Percentiles rank a stretch among this genome's conserved stretches.
Conservation (phyloP, 2,329 filamentous ascomycete species). For the Ceratocystis variospora region DNA sequence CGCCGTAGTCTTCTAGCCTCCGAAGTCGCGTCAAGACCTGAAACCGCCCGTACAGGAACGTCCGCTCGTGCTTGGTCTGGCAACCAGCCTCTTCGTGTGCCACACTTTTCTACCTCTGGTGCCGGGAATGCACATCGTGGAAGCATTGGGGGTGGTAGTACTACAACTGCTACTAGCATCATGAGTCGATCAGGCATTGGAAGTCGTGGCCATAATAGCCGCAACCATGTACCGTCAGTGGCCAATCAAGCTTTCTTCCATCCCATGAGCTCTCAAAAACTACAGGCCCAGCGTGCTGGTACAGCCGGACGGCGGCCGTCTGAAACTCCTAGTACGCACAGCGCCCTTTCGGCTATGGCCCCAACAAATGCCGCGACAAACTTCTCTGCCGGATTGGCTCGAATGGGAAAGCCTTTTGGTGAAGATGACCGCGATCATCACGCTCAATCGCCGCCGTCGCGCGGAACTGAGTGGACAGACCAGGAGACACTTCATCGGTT, state of each 20-base stretch:
- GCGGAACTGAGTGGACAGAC: conserved; percentile 70
- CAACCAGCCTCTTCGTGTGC: conserved; percentile 43
- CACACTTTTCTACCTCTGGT: conserved; percentile 34
- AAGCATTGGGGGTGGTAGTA: conserved; percentile 16
- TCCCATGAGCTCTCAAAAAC: conserved; percentile 89
- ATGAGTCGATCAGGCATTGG: conserved; percentile 13
- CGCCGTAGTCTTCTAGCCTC: conserved; percentile 30
- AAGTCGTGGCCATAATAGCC: conserved; percentile 33
- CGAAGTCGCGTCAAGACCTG: conserved; percentile 38
- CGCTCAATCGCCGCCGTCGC: conserved; percentile 46
- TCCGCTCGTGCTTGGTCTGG: conserved; percentile 41
- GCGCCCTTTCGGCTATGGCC: conserved; percentile 1
- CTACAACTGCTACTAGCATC: not conserved
- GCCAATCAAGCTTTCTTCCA: conserved; percentile 86
- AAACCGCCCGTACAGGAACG: conserved; percentile 38
- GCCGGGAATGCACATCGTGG: conserved; percentile 18
- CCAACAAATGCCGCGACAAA: conserved; percentile 12
- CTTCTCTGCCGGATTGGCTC: conserved; percentile 14
- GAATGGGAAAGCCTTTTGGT: conserved; percentile 23
- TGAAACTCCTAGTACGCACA: conserved; percentile 16
- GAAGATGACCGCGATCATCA: conserved; percentile 38
- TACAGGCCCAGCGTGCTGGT: conserved; percentile 67
- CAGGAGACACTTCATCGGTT: conserved; percentile 55
- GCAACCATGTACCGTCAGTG: conserved; percentile 78
- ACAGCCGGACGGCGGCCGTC: conserved; percentile 10